Base-by-base conservation (phyloP, 495 filamentous ascomycete genomes). In the Lineolata rhizophorae region DNA sequence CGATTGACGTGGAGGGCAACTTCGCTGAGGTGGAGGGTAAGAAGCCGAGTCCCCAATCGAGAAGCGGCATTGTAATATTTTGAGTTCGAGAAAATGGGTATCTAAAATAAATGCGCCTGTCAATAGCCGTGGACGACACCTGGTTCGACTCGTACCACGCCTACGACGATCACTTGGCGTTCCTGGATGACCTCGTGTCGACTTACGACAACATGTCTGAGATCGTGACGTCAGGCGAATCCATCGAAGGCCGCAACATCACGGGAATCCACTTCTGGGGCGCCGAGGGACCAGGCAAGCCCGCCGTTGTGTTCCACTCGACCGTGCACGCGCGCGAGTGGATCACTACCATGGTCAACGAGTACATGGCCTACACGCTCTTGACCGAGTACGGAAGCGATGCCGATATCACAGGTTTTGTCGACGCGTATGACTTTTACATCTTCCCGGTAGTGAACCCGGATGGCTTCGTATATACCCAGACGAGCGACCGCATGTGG, bases 281-380 rank as follows among this genome's bases (percentile, higher is more conserved):
- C 4, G 62, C 62, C 10, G 63, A 62, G 42, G 57, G 61, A 13
- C n/a, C n/a, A n/a, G 54, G 42, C n/a, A 65, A 64, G 49, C 62
- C 64, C 5, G 69, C 62, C 5, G 53, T 71, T 22, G 53, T 69
- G 37, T 62, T 64, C 43, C 67, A 74, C 40, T 62, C 61, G 6
- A 72, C 62, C 20, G 68, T 72, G 16, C 69, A 74, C 44, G 69
- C 69, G 4, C 43, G 69, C 9, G 69, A 74, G 49, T 74, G 69
- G 69, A 68, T 74, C 35, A 60, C 63, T 10, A 59, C 63, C 14
- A 53, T 53, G 50, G 45, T 55, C 11, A 55, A 58, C 26, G 67
- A 72, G 42, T 72, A 69, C 46, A 46, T 69, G 16, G 51, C 62
- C 5, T 70, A 65, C 46, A 44, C 55, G 24, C 53, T 72, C 28